Base-by-base conservation (phyloP, 2,329 filamentous ascomycete genomes). In the Apiospora pterosperma region DNA sequence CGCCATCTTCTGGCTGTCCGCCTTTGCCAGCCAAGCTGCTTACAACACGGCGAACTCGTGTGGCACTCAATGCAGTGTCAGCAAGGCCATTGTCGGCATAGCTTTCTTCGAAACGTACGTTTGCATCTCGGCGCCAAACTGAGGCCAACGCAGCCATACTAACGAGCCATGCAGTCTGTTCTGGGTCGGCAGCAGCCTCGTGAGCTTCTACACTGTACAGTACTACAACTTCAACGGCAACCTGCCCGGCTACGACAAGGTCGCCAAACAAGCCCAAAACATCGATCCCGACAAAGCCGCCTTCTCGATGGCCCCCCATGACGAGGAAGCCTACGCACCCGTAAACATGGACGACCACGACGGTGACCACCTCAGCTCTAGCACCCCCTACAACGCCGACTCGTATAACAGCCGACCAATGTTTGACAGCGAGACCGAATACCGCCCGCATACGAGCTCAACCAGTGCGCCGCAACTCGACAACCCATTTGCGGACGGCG, bases 211-310 rank as follows among this genome's bases (percentile, higher is more conserved):
- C 76, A 86, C 86, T 34, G 77, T 88, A 67, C 81, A 84, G 67
- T 89, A 88, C 78, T 88, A 85, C 78, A 84, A 85, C 70, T 84
- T 85, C 72, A 84, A 90, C 76, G 85, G 85, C 70, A 82, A 78
- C 64, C 81, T 90, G 19, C 88, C 88, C 2, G 88, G 88, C 64
- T 88, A 88, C 74, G 85, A 87, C 71, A 80, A 79, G 62, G 76
- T 80, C 61, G 74, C 74, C 66, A 76, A 75, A 68, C 69, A 66
- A 65, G 36, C 42, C 48, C 76, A 80, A 69, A 85, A 86, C 77
- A 89, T 89, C 69, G 88, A 90, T 73, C 88, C 88, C 0, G 88
- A 90, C 76, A 90, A 90, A 79, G 87, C 88, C 34, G 88, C 88
- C 66, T 90, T 90, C 77, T 89, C 86, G 64, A 88, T 88, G 76